Base-by-base conservation (phyloP, 164 flowering plant species). In the Annona cherimola region DNA sequence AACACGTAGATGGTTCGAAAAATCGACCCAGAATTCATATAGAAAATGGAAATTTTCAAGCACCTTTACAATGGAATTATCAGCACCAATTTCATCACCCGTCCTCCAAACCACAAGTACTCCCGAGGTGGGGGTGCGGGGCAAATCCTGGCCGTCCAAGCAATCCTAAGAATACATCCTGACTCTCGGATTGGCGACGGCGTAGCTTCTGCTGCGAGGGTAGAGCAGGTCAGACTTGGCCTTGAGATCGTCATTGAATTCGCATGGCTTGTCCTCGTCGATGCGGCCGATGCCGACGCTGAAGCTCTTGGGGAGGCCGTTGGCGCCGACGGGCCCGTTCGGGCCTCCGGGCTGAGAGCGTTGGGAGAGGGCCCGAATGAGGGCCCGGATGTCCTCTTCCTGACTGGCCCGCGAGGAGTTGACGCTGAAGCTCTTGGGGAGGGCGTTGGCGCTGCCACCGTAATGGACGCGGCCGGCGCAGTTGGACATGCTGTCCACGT, bases 261-360 rank as follows among this genome's bases (percentile, higher is more conserved):
- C 86, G 69, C 77, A 81, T 4, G 86, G 73, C 72, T 66, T 77
- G 1, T 92, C 95, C 63, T 92, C 97, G 54, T 90, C 95, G 63
- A 92, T 92, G 74, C 82, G 83, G 5, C 86, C 90, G 85, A 91
- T 85, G 35, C 79, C 90, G 5, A 87, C 89, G 46, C 90, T 86
- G n/a, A 70, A 57, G 62, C 89, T 86, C 79, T 89, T 86, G 16
- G 82, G 85, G 74, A 83, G 71, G 11, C 61, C 71, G 66, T 54
- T 77, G 42, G 79, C 11, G 65, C 42, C 68, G 42, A 63, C 3
- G 60, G 26, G 1, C 78, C 68, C 69, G 9, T 12, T 42, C 16
- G 43, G 3, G 7, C 18, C 8, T 61, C 26, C 71, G 4, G 5
- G 2, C 46, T 66, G 50, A 16, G 26, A 40, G n/a, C 46, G 42